These are phyloP conservation scores for Lodderomyces pseudojiufengensis DNA, from an alignment of 1,139 yeast species.

Conservation along the genomic window DNA sequence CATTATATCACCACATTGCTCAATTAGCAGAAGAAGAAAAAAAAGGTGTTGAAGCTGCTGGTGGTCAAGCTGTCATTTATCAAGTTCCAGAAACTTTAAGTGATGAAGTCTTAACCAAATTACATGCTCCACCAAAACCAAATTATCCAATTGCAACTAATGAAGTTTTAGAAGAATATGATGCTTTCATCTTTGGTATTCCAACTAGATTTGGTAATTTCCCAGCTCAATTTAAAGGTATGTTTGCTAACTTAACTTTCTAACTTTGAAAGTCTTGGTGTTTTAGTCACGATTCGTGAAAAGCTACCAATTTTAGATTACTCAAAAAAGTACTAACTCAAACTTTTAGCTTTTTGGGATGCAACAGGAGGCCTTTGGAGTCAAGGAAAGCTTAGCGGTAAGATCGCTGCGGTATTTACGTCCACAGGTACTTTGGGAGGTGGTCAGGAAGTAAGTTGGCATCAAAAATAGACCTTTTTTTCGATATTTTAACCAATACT, in stretches of 20 bases:
- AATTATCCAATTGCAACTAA: slow-evolving; percentile 66
- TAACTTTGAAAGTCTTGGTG: too few species aligned
- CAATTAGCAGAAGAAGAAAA: slow-evolving; percentile 65
- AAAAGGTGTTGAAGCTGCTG: slow-evolving; percentile 70
- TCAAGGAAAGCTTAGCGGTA: slow-evolving; percentile 67
- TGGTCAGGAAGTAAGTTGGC: slow-evolving; percentile 76
- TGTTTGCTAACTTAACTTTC: too few species aligned
- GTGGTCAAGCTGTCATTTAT: slow-evolving; percentile 66
- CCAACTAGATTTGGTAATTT: slow-evolving; percentile 82
- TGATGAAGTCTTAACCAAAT: slow-evolving; percentile 51
- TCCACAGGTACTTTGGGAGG: slow-evolving; percentile 84
- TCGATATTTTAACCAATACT: too few species aligned
- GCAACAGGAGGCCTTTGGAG: slow-evolving; percentile 84
- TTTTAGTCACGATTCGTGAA: too few species aligned
- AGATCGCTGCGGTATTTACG: slow-evolving; percentile 71
- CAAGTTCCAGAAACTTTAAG: slow-evolving; percentile 80
- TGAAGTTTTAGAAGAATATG: slow-evolving; percentile 60
- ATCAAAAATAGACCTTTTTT: too few species aligned
- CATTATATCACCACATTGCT: slow-evolving; percentile 77
- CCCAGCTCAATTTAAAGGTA: slow-evolving; percentile 84
- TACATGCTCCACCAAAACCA: slow-evolving; percentile 66
- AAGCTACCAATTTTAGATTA: too few species aligned
- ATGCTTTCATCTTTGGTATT: slow-evolving; percentile 74
- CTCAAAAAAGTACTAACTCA: too few species aligned
- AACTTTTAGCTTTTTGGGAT: slow-evolving; percentile 80